Evolutionary conservation across 345 rosid species (phyloP).

Genomic region (Salix arbutifolia): DNA sequence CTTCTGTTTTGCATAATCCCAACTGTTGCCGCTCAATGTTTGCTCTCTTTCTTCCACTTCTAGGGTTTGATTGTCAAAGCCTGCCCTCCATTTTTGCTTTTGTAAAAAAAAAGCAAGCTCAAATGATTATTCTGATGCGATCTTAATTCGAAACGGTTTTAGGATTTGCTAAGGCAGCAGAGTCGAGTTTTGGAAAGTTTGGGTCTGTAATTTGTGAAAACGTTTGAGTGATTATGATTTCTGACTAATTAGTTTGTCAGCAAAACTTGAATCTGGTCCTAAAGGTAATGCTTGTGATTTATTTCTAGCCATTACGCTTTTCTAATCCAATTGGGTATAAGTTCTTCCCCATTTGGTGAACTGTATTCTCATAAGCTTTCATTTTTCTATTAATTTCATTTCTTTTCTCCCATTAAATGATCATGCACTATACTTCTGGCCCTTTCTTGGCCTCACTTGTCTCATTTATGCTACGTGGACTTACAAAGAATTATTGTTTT

Average conservation of each 20-base stretch:
- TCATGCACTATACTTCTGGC: not conserved
- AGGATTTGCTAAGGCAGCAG: not conserved
- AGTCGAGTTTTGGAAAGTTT: too few species aligned
- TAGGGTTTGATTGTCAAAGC: too few species aligned
- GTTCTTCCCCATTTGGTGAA: not conserved
- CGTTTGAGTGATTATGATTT: not conserved
- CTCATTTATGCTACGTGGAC: too few species aligned
- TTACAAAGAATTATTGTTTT: not conserved
- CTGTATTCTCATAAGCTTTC: not conserved
- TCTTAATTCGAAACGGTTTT: too few species aligned
- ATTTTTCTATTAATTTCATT: not conserved
- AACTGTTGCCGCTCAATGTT: too few species aligned
- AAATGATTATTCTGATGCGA: too few species aligned
- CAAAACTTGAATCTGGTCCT: not conserved
- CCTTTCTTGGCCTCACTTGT: not conserved
- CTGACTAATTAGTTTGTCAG: not conserved
- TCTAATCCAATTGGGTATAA: not conserved
- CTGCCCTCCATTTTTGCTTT: too few species aligned
- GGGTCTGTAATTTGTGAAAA: not conserved
- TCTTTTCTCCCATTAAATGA: not conserved
- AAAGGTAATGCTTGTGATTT: not conserved
- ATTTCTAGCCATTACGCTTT: not conserved
- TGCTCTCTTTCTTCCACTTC: too few species aligned
- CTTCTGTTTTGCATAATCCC: too few species aligned
- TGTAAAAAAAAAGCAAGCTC: too few species aligned